Percentiles rank a stretch among this genome's conserved stretches.
These are phyloP conservation scores for Carnegiea gigantea DNA, from an alignment of 179 eudicot genomes.

Conservation along the genomic window DNA sequence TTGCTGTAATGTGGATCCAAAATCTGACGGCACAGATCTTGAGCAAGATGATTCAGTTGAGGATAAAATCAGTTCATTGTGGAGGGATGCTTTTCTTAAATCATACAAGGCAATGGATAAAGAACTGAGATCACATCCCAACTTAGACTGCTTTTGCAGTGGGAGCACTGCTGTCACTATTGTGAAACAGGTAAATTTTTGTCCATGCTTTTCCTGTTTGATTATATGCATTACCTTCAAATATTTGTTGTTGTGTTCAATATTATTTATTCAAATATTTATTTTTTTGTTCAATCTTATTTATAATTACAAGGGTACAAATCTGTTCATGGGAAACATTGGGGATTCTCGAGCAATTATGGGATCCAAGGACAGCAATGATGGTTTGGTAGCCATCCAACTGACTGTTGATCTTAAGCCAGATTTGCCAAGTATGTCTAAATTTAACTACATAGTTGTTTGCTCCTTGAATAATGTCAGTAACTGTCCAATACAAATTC, in stretches of 20 bases:
- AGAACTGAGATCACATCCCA: conserved; percentile 83
- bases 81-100: conserved; percentile 93
- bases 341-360: conserved; percentile 98
- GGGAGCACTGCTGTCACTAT: conserved; percentile 93
- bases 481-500: conserved; percentile 14
- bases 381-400: conserved; percentile 73
- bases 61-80: conserved; percentile 46
- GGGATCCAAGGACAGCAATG: conserved; percentile 69
- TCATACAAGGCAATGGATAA: conserved; percentile 94
- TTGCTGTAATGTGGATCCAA: conserved; percentile 53
- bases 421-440: conserved; percentile 82
- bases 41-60: conserved; percentile 49
- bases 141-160: conserved; percentile 94
- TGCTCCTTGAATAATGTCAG: conserved; percentile 14
- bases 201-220: background rate
- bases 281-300: background rate
- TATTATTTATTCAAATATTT: background rate
- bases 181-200: conserved; percentile 65
- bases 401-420: conserved; percentile 99
- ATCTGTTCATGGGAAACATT: conserved; percentile 78
- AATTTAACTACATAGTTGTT: background rate
- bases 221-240: background rate
- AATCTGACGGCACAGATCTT: conserved; percentile 46
- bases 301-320: conserved; percentile 57
- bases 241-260: background rate